phyloP scores from a whole-genome alignment of 495 filamentous ascomycete species.

The Penicillium taxi region DNA sequence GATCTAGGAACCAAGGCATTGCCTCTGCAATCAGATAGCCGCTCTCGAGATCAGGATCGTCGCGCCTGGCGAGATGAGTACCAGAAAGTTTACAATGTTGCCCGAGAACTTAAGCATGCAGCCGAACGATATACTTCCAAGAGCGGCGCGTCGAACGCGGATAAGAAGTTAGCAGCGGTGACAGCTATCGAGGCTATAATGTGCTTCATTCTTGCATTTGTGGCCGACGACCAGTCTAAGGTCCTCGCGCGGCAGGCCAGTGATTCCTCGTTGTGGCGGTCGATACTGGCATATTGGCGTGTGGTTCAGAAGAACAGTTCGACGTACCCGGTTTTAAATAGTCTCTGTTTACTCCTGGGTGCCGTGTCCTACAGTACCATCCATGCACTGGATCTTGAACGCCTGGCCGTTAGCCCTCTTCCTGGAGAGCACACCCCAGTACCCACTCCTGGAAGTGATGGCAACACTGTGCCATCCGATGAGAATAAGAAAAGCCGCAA shows the following conservation, averaged over 20 bases:
- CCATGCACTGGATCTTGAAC: conserved; percentile 39
- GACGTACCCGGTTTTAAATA: conserved; percentile 32
- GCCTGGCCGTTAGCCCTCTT: conserved; percentile 30
- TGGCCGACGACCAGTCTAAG: conserved; percentile 38
- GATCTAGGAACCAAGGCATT: conserved; percentile 25
- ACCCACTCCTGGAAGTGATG: conserved; percentile 34
- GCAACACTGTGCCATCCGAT: conserved; percentile 23
- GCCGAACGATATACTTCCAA: conserved; percentile 34
- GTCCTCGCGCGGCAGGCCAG: conserved; percentile 25
- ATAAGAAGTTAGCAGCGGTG: conserved; percentile 37
- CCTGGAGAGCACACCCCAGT: conserved; percentile 34
- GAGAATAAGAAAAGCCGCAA: conserved; percentile 30
- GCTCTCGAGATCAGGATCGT: conserved; percentile 29
- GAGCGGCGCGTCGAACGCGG: conserved; percentile 18
- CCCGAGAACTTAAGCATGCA: conserved; percentile 43
- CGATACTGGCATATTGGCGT: conserved; percentile 42
- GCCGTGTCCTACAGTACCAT: conserved; percentile 42
- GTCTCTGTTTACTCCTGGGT: conserved; percentile 38
- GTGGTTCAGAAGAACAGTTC: conserved; percentile 34
- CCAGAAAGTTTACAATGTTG: conserved; percentile 33
- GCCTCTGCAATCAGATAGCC: conserved; percentile 22
- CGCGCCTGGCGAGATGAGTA: conserved; percentile 41
- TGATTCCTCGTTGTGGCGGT: conserved; percentile 40
- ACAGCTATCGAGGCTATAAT: conserved; percentile 42
- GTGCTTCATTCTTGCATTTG: conserved; percentile 43